Base-by-base conservation (phyloP, 164 flowering plant species). In the Vitis riparia region DNA sequence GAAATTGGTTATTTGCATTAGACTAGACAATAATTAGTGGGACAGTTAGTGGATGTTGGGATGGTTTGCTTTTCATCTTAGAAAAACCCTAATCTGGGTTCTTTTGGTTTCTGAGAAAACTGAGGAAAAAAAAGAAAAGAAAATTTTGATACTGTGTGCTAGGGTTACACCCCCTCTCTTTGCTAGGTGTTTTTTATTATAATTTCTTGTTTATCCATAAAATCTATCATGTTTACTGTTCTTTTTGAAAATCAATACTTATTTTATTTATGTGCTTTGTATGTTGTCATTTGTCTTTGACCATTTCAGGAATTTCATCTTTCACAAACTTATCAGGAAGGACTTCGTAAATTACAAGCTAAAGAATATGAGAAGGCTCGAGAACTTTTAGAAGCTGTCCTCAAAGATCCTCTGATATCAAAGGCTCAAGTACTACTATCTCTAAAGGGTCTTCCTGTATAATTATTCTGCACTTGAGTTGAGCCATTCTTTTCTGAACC, bases 241-340 rank as follows among this genome's bases (percentile, higher is more conserved):
- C 44, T 37, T 37, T 37, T 37, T 37, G 44, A 37, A 37, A 37
- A 37, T 13, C 50, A 56, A 56, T 56, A 13, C 11, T 11, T 29
- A 2, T 53, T 11, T 65, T 44, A 62, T 10, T 51, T 53, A 6
- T 15, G 19, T 51, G 65, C 15, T 58, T 48, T 14, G 17, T 60
- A 15, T 16, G 29, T 9, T 59, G 5, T 32, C 17, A 16, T 30
- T 44, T 49, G 5, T 48, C 13, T 75, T 69, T 72, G 60, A 10
- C 64, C 16, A 48, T 71, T 72, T 51, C 87, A 94, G 99, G 99
- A 95, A 79, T 95, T 90, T 75, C 98, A 86, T 84, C 84, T 95
- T 53, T 80, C 96, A 55, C 94, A 95, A 84, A 83, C 84, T 17
- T 95, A 95, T 69, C 96, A 93, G 66, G 98, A 95, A 51, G 99